phyloP scores from a whole-genome alignment of 345 rosid genomes.

The Noccaea bulbosa region DNA sequence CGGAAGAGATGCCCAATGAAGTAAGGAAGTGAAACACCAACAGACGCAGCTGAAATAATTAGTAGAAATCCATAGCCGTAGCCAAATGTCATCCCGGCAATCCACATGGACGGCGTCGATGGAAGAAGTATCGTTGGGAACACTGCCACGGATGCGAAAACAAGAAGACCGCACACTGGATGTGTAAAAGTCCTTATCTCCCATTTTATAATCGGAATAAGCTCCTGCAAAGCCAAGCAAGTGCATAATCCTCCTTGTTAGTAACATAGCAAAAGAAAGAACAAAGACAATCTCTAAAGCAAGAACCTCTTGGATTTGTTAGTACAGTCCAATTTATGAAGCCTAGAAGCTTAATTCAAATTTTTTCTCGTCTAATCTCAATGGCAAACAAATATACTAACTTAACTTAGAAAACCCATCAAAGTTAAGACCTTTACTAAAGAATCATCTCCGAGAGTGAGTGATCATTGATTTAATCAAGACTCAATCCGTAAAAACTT shows the following conservation, averaged over 20 bases:
- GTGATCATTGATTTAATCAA: background rate
- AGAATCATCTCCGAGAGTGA: background rate
- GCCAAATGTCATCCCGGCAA: slow-evolving; percentile 95
- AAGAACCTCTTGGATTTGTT: background rate
- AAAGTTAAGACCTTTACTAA: background rate
- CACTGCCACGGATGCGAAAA: slow-evolving; percentile 77
- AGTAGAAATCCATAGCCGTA: slow-evolving; percentile 92
- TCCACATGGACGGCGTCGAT: slow-evolving; percentile 96
- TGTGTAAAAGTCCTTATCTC: slow-evolving; percentile 80
- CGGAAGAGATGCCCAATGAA: slow-evolving; percentile 79
- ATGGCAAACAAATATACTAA: too few relatives aligned
- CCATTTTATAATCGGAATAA: slow-evolving; percentile 89
- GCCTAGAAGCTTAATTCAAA: background rate
- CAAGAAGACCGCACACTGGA: slow-evolving; percentile 72
- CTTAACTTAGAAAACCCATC: slow-evolving; percentile 7
- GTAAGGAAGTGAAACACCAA: slow-evolving; percentile 91
- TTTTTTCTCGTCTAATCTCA: too few relatives aligned
- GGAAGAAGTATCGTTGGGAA: slow-evolving; percentile 85
- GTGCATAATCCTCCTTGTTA: background rate
- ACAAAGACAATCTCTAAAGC: background rate
- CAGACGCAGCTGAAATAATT: slow-evolving; percentile 60
- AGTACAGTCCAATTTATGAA: background rate
- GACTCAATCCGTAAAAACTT: too few relatives aligned
- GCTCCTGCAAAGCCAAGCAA: slow-evolving; percentile 55
- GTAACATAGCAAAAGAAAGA: background rate